Percentiles rank a stretch among this genome's conserved stretches.
phyloP scores from a whole-genome alignment of 345 rosid species.

The Pseudoturritis turrita region DNA sequence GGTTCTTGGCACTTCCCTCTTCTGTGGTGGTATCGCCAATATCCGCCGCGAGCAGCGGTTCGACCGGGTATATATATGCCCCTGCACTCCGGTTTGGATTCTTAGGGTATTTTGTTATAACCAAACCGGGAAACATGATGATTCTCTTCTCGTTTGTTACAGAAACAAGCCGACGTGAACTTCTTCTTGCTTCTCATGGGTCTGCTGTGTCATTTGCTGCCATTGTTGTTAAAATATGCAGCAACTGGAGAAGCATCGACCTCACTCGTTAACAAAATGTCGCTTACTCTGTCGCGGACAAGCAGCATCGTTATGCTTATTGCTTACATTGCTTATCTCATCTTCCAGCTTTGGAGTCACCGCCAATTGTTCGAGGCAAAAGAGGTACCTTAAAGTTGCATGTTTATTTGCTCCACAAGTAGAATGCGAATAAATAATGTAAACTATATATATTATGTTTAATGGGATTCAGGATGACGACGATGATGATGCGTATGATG shows the following conservation, averaged over 20 bases:
- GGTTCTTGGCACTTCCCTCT: conserved; percentile 87
- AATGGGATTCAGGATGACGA: conserved; percentile 13
- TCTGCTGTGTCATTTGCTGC: conserved; percentile 69
- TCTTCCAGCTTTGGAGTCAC: conserved; percentile 80
- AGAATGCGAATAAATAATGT: not conserved
- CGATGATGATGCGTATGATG: conserved; percentile 38
- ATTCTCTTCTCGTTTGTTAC: conserved; percentile 13
- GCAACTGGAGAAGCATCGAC: conserved; percentile 28
- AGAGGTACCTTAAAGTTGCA: conserved; percentile 27
- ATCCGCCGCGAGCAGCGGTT: conserved; percentile 61
- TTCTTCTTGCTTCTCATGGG: conserved; percentile 60
- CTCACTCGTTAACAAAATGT: conserved; percentile 33
- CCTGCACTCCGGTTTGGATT: not conserved
- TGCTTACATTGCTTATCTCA: conserved; percentile 65
- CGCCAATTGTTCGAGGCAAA: conserved; percentile 34
- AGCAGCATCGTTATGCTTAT: conserved; percentile 82
- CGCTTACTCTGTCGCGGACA: conserved; percentile 63
- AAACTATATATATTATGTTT: not conserved
- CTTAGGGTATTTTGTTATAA: not conserved
- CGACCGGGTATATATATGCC: conserved; percentile 50
- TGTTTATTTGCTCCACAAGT: not conserved
- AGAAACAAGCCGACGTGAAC: conserved; percentile 93
- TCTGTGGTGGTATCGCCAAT: conserved; percentile 86
- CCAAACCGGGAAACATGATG: not conserved
- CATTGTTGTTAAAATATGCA: conserved; percentile 49